Base-by-base conservation (phyloP, 1,139 yeast species). In the Wickerhamomyces sp. region DNA sequence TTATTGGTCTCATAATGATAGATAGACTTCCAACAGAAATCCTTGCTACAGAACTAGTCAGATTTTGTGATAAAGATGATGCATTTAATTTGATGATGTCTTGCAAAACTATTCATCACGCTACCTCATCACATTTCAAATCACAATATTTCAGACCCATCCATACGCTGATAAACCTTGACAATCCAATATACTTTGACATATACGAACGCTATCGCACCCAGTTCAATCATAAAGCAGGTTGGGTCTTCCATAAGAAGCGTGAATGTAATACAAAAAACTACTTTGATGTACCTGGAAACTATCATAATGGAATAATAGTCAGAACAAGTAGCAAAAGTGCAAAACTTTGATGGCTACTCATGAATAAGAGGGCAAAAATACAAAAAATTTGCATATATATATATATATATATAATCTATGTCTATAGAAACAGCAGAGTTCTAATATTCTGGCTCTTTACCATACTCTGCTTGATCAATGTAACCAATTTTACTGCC, bases 401-500 rank as follows among this genome's bases (percentile, higher is more conserved):
- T n/a, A 6, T 21, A 4, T 15, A 18, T 10, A 29, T 17, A 29
- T 17, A 29, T 5, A 18, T 29, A 17, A 6, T 25, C 13, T 7
- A 25, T 25, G 14, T 7, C 9, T 10, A 21, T 21, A 7, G 9
- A 21, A 21, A 25, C 6, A 10, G 13, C 27, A 12, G 14, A 12
- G 14, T 10, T 21, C 7, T 16, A 27, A 27, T 12, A 27, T 16
- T 27, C 29, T 7, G 31, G 22, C n/a, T 14, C 20, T 14, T 35
- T 30, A 5, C 25, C 27, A 34, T 45, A 45, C 19, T 22, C 20
- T n/a, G 37, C 32, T 41, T 59, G 59, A 37, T 59, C 63, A 15
- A 37, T 39, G 49, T 61, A 63, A 28, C 65, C 65, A 7, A 28
- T 9, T 22, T 18, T 16, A 28, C 50, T 36, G 20, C 39, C 45